Evolutionary conservation across 495 filamentous ascomycete genomes (phyloP), one percentile per base, ranked within the genome.

Genomic region (Penicillium egyptiacum): DNA sequence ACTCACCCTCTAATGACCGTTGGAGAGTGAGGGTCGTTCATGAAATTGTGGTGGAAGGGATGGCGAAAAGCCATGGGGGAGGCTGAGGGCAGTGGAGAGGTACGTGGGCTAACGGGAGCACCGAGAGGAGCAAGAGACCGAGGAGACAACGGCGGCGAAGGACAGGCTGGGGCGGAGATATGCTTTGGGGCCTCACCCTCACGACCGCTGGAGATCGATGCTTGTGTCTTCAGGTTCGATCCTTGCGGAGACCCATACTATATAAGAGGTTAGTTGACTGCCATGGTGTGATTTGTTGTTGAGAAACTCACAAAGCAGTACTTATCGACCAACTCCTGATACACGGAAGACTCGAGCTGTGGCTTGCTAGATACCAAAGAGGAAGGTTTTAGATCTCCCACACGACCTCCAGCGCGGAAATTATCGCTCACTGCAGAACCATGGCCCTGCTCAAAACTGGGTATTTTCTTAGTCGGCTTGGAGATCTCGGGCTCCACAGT

Each of bases 281-380:
- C 56, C 47, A 9, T 40, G 43, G 8, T 39, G 52, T 51, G 42
- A 60, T n/a, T 40, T 58, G 50, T 55, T 22, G 44, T 12, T 64
- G 50, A 58, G 3, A 70, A 78, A 95, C 92, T 83, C 90, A 96
- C 92, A 82, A 96, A 96, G 81, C 94, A 98, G 76, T 96, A 98
- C 75, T 95, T 96, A 79, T 96, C 89, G 65, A 98, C 84, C 55
- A 98, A 80, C 71, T 98, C 94, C 68, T 91, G 86, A 73, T 98
- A 97, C 50, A 90, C 88, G 39, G 88, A 83, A 23, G 93, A 95
- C 23, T 92, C 81, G 59, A 93, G 78, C 41, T 83, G 79, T 22
- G 87, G 88, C 64, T 89, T 87, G 67, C 82, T 79, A 45, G 80
- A 75, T 10, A 75, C 70, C 45, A 84, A 65, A 23, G 78, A 71